These are phyloP conservation scores for Coemansia sp. DNA, from an alignment of 192 early-diverging fungal species.

Conservation along the genomic window DNA sequence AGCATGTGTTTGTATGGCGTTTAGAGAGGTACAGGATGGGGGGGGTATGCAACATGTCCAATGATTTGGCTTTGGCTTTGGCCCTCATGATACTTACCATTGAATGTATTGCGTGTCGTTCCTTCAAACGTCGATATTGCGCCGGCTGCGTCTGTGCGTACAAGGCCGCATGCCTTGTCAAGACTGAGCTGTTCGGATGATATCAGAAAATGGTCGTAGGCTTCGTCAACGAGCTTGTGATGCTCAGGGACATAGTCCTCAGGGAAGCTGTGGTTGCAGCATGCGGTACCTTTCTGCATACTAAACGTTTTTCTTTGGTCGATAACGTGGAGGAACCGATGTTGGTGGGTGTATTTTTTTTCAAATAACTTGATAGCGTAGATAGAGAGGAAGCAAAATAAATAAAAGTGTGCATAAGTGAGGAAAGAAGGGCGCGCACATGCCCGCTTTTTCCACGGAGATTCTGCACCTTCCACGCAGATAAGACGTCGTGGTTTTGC, in stretches of 20 bases:
- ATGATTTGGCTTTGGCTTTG: not conserved
- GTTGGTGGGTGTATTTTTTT: not conserved
- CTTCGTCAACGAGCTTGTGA: slow-evolving; percentile 21
- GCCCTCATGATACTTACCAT: slow-evolving; percentile 53
- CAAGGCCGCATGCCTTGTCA: slow-evolving; percentile 61
- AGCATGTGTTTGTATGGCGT: not conserved
- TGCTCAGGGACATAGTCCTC: slow-evolving; percentile 38
- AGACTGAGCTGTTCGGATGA: slow-evolving; percentile 59
- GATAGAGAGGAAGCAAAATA: not conserved
- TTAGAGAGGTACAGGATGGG: not conserved
- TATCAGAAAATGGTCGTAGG: slow-evolving; percentile 54
- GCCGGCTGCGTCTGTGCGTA: slow-evolving; percentile 71
- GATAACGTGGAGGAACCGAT: no score
- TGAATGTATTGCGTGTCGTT: slow-evolving; percentile 81
- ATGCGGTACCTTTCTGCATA: slow-evolving; percentile 19
- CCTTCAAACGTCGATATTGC: slow-evolving; percentile 87
- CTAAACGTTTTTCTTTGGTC: not conserved
- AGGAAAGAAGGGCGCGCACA: no score
- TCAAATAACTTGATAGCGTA: no score
- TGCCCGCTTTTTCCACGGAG: no score
- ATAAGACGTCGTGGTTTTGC: no score
- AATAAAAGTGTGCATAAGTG: not conserved
- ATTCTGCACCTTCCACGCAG: no score
- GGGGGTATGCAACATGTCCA: not conserved
- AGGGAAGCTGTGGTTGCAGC: slow-evolving; percentile 40